Evolutionary conservation across 208 protist genomes (phyloP), one percentile per base, ranked within the genome.

Genomic region (Acanthamoeba royreba): DNA sequence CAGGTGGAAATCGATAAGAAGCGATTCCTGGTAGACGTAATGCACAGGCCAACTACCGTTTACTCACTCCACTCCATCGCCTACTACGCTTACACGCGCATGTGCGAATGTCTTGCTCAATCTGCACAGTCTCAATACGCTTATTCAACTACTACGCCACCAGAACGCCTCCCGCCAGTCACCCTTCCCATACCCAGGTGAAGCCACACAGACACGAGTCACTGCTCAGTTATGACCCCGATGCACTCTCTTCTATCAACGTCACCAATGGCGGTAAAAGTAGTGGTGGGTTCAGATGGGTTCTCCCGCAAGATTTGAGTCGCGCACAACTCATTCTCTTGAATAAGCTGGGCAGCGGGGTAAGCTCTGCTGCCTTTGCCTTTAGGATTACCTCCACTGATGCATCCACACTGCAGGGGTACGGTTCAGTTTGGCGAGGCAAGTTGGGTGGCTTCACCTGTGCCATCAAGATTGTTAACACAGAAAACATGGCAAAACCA

Each of bases 391-490:
- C 63, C 28, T 53, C 13, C 46, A 53, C 4, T 3, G 42, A 81
- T 81, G 22, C 19, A 3, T 35, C 1, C 13, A 45, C 4, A 3
- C 2, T 55, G 2, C 38, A 89, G 83, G 83, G 83, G 19, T 89
- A 43, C 33, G 83, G 47, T 42, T 63, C 83, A 1, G 83, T 89
- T 1, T 89, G 83, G 83, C 46, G 53, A 7, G 55, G 83, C 83
- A 89, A 89, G 45, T 31, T 89, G 49, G 83, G 52, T 2, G 83
- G 83, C 38, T 89, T 89, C 47, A 66, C 53, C 4, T 89, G 83
- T 31, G 83, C 83, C 2, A 49, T 89, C 31, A 89, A 89, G 53
- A 89, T 89, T 4, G 33, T 89, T 19, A 89, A 89, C 83, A 89
- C 49, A 15, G 83, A 89, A 9, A 4, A 31, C 1, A 89, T 89